Percentiles rank a stretch among this genome's conserved stretches.
Conservation (phyloP, 352 stramenopile species). For the Thraustotheca clavata region DNA sequence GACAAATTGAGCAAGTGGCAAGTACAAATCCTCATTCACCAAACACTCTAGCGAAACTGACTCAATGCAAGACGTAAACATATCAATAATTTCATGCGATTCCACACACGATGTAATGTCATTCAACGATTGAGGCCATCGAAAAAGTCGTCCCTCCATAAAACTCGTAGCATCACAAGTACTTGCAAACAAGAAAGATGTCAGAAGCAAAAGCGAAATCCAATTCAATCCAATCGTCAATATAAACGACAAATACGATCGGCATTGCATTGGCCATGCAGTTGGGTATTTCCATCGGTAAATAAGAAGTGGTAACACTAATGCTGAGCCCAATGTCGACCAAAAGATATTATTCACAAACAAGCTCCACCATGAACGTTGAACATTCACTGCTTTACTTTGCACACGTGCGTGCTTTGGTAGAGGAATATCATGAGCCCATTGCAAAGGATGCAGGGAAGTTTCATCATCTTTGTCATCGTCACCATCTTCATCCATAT, state of each 20-base stretch:
- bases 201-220: not conserved
- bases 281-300: not conserved
- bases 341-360: slow-evolving; percentile 4
- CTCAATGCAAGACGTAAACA: not conserved
- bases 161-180: slow-evolving; percentile 1
- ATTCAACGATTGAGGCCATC: not conserved
- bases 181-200: slow-evolving; percentile 5
- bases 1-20: slow-evolving; percentile 2
- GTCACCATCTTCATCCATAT: not conserved
- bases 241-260: slow-evolving; percentile 1
- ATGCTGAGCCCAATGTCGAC: slow-evolving; percentile 3
- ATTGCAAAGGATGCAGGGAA: not conserved
- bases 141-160: slow-evolving; percentile 2
- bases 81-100: not conserved
- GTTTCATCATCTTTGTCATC: not conserved
- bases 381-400: not conserved
- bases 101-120: not conserved
- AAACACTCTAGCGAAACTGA: not conserved
- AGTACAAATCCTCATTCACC: not conserved
- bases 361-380: not conserved
- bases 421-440: not conserved
- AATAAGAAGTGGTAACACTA: not conserved
- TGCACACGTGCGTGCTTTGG: not conserved
- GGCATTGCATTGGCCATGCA: not conserved
- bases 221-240: slow-evolving; percentile 1